Evolutionary conservation across 441 rosid genomes (phyloP), one percentile per base, ranked within the genome.

Genomic region (Populus hybrid): DNA sequence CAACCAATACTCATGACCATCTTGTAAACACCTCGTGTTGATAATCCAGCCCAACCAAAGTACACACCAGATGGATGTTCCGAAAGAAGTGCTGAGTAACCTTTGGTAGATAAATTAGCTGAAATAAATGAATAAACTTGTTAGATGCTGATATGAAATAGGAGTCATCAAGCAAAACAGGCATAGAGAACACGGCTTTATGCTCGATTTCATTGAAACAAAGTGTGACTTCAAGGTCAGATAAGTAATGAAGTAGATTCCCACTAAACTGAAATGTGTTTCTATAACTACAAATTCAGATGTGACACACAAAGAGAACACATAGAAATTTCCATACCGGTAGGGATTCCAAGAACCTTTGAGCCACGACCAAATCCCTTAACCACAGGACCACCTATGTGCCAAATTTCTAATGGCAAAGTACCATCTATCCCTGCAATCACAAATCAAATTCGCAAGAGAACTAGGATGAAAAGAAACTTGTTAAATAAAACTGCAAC

Each of bases 301-400:
- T 0, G 0, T 0, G 23, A 18, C 38, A 45, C 50, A 40, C 38
- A 75, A 33, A 7, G n/a, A 5, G 28, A 36, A 53, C 53, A 63
- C 36, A 2, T n/a, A n/a, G 20, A 20, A 40, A 68, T 33, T 29
- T 64, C 1, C 42, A n/a, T 73, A 91, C 98, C 97, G 76, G 97
- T 91, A 42, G 98, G 97, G 83, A 95, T 91, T 68, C 98, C 98
- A 9, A 95, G 99, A 75, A 95, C 93, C 81, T 91, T 93, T 79
- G 98, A 95, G 86, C 98, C 97, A 73, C 99, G 94, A 53, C 97
- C 94, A 79, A 87, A 91, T 72, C 99, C 99, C 83, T 92, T 92
- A 74, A 91, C 76, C 74, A 95, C 97, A 35, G 92, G 93, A 79
- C 99, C 97, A 40, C 97, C 89, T 35, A 95, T 87, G 86, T 84